Conservation (phyloP, 2,329 filamentous ascomycete species). For the Endoconidiophora laricicola region DNA sequence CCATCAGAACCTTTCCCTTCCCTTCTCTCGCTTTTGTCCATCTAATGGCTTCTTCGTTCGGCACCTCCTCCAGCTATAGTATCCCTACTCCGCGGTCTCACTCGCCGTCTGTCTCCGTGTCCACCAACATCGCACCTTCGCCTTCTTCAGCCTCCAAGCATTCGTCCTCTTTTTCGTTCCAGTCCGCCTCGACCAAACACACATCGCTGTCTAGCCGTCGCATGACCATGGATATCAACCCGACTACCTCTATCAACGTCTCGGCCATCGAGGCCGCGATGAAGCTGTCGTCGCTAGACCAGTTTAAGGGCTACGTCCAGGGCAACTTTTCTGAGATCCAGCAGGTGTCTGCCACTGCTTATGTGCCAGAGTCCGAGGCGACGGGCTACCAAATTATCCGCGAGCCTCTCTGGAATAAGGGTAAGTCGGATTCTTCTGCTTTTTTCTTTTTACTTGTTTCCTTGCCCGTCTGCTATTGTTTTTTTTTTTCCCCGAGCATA, state of each 20-base stretch:
- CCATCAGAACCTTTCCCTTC: background rate
- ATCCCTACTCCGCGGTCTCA: constrained; percentile 37
- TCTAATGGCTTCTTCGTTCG: constrained; percentile 16
- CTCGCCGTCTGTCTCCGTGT: constrained; percentile 20
- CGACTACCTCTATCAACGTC: constrained; percentile 40
- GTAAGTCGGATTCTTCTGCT: constrained; percentile 23
- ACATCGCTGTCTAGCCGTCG: constrained; percentile 34
- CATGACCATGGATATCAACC: constrained; percentile 32
- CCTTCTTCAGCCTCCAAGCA: constrained; percentile 24
- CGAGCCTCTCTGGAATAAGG: constrained; percentile 50
- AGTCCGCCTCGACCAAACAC: constrained; percentile 23
- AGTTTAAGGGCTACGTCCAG: constrained; percentile 42
- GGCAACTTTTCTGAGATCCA: constrained; percentile 38
- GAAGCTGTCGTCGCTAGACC: constrained; percentile 43
- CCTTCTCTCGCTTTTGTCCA: background rate
- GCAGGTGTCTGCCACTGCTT: constrained; percentile 36
- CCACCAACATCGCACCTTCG: background rate
- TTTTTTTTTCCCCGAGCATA: constrained; percentile 8
- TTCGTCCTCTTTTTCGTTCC: constrained; percentile 20
- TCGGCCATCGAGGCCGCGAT: constrained; percentile 40
- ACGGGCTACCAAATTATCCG: constrained; percentile 43
- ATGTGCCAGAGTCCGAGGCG: constrained; percentile 34
- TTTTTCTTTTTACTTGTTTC: constrained; percentile 4
- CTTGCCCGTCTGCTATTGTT: background rate
- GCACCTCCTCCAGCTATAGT: constrained; percentile 32